Conservation (phyloP, 148 eudicot genomes). For the Amaranthus palmeri region DNA sequence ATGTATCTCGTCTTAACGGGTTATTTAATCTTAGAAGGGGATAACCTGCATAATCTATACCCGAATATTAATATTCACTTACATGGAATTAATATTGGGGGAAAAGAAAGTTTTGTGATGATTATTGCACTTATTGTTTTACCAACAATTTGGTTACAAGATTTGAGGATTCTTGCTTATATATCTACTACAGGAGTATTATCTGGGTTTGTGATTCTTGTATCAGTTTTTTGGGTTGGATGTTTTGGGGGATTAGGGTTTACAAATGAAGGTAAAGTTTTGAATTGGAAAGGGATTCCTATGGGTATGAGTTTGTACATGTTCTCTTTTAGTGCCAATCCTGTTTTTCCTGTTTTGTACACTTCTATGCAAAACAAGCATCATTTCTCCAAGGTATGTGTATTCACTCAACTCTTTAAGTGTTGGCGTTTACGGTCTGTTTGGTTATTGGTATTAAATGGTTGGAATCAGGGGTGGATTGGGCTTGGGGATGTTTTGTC, state of each 20-base stretch:
- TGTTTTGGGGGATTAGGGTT: slow-evolving; percentile 41
- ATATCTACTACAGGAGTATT: slow-evolving; percentile 41
- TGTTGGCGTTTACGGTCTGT: no score
- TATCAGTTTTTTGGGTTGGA: slow-evolving; percentile 37
- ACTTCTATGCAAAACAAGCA: slow-evolving; percentile 39
- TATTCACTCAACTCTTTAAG: no score
- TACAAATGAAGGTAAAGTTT: slow-evolving; percentile 30
- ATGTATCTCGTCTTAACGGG: slow-evolving; percentile 46
- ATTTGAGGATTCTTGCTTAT: slow-evolving; percentile 37
- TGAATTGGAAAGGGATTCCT: slow-evolving; percentile 37
- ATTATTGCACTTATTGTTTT: slow-evolving; percentile 31
- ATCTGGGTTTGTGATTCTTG: slow-evolving; percentile 26
- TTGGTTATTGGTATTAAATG: no score
- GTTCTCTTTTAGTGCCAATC: slow-evolving; percentile 49
- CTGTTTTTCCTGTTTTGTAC: slow-evolving; percentile 44
- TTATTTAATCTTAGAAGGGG: slow-evolving; percentile 48
- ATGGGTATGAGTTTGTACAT: slow-evolving; percentile 44
- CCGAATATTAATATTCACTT: slow-evolving; percentile 21
- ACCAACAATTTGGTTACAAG: slow-evolving; percentile 42
- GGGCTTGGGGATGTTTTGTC: no score
- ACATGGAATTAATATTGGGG: slow-evolving; percentile 19
- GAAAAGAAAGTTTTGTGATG: slow-evolving; percentile 31
- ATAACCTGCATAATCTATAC: slow-evolving; percentile 37
- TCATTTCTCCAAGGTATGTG: slow-evolving; percentile 35
- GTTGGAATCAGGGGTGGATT: no score